Base-by-base conservation (phyloP, 495 filamentous ascomycete genomes). In the Penicillium herquei region DNA sequence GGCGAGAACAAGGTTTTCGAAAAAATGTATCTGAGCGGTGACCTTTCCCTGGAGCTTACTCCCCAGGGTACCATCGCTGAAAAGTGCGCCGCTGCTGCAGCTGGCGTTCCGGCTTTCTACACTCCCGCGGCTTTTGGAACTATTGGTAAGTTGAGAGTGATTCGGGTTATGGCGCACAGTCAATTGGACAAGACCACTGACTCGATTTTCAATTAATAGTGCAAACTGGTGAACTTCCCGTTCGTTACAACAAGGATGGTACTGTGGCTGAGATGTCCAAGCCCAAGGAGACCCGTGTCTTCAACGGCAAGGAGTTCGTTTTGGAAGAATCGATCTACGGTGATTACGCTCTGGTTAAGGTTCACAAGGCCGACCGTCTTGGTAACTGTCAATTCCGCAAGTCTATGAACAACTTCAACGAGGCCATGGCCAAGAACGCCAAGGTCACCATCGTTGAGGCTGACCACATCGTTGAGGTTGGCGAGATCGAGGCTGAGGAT, bases 301-400 rank as follows among this genome's bases (percentile, higher is more conserved):
- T 95, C 70, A 81, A 86, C 59, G 90, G 90, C 61, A 92, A 91
- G 73, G 78, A 79, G 50, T 96, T 90, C 67, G 69, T 95, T 32
- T 77, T 96, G 68, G 91, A 96, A 74, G 87, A 92, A 69, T 80
- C 85, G 47, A 91, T 94, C 66, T 82, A 80, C 30, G 91, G 88
- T 56, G 91, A 96, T 75, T 91, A 89, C 66, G 91, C 91, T 49
- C 91, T 96, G 62, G 80, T 95, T 49, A 90, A 92, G 72, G 91
- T 87, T 1, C 90, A 85, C 80, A 90, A 90, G 72, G 91, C 88
- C 49, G 91, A 96, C 74, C 80, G 84, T 58, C 83, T 93, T 1
- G 91, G 91, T n/a, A 96, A 96, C 76, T 91, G 87, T 72, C 85
- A 89, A 69, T 96, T 96, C 81, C 85, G 91, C 35, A 87, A 88